These are phyloP conservation scores for Jimgerdemannia flammicorona DNA, from an alignment of 192 early-diverging fungal genomes.

Conservation along the genomic window DNA sequence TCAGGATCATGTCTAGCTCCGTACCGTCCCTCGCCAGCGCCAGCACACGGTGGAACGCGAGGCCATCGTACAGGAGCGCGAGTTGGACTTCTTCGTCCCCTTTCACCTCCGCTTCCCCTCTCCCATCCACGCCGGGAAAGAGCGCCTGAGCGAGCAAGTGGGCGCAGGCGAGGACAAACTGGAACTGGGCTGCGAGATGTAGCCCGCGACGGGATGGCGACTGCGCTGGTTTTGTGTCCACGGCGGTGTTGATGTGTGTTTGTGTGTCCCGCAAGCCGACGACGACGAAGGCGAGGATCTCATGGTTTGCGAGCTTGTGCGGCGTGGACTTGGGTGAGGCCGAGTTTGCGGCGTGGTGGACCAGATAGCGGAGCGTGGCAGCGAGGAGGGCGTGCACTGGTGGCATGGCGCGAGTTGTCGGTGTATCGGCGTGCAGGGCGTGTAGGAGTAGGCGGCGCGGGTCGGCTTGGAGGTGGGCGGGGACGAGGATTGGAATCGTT, in stretches of 20 bases:
- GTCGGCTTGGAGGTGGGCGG: conserved; percentile 8
- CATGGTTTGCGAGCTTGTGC: conserved; percentile 37
- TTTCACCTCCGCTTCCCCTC: too few relatives aligned
- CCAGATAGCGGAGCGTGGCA: conserved; percentile 38
- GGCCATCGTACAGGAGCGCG: neutral
- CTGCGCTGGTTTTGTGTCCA: neutral
- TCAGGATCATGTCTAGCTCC: neutral
- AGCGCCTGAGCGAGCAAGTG: neutral
- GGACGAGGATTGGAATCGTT: neutral
- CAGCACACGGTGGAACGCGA: neutral
- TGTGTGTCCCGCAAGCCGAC: conserved; percentile 9
- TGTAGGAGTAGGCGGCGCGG: conserved; percentile 23
- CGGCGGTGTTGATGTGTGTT: neutral
- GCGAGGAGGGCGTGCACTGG: conserved; percentile 24
- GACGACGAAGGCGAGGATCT: conserved; percentile 43
- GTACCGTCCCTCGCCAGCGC: neutral
- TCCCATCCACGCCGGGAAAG: neutral
- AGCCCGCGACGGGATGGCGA: neutral
- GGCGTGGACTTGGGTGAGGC: neutral
- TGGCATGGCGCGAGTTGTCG: conserved; percentile 14
- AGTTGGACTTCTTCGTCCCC: neutral
- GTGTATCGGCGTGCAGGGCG: conserved; percentile 23
- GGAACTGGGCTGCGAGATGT: neutral
- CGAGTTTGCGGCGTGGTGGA: conserved; percentile 22
- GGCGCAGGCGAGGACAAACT: neutral